Percentiles rank a stretch among this genome's conserved stretches.
These are phyloP conservation scores for Tylopilus orsonianus DNA, from an alignment of 1,284 basidiomycete species.

Conservation along the genomic window DNA sequence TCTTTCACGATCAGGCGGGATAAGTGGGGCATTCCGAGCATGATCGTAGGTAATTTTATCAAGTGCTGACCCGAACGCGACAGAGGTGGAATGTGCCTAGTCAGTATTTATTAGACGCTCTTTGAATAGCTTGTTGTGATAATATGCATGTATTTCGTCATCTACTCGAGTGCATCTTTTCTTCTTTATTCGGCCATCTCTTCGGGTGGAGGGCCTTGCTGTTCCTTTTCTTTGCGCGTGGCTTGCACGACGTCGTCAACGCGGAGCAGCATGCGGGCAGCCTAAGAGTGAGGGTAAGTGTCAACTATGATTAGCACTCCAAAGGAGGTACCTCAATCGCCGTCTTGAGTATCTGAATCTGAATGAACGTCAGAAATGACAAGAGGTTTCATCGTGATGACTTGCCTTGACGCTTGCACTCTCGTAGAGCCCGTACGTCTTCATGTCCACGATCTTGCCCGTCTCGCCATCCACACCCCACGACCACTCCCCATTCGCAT, in stretches of 20 bases:
- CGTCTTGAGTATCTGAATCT: slow-evolving; percentile 96
- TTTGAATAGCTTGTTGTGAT: slow-evolving; percentile 10
- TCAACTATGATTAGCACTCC: no score
- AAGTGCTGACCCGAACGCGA: slow-evolving; percentile 40
- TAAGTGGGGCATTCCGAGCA: slow-evolving; percentile 88
- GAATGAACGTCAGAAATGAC: slow-evolving; percentile 2
- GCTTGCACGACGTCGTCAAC: slow-evolving; percentile 96
- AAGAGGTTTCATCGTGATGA: neutral
- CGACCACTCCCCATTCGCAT: slow-evolving; percentile 86
- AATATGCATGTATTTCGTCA: no score
- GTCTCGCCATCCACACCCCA: slow-evolving; percentile 96
- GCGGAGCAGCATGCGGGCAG: slow-evolving; percentile 86
- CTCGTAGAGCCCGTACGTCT: slow-evolving; percentile 90
- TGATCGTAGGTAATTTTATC: slow-evolving; percentile 88
- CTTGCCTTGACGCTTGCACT: slow-evolving; percentile 90
- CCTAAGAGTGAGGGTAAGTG: slow-evolving; percentile 40
- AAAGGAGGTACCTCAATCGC: slow-evolving; percentile 91
- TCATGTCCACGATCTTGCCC: slow-evolving; percentile 96
- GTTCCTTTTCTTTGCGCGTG: slow-evolving; percentile 60
- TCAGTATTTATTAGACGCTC: slow-evolving; percentile 11
- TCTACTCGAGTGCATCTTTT: no score
- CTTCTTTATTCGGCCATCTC: slow-evolving; percentile 48
- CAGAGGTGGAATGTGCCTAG: slow-evolving; percentile 1
- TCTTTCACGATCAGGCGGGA: slow-evolving; percentile 93
- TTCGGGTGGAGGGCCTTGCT: slow-evolving; percentile 52